phyloP scores from a whole-genome alignment of 768 basidiomycete genomes.

The Pleurotus sapidus region DNA sequence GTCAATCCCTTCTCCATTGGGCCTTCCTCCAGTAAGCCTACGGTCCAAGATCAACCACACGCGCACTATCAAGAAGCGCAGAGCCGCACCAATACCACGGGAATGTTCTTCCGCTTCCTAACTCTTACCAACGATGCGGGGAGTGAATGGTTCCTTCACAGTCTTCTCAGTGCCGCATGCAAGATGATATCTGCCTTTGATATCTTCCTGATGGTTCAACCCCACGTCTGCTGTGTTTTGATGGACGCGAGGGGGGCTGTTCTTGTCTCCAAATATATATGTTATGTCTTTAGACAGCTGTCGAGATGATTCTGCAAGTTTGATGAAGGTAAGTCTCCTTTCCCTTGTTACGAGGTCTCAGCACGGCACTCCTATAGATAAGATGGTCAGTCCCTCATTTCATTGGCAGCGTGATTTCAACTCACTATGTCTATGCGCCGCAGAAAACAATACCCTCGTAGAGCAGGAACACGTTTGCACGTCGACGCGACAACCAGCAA shows the following conservation, averaged over 20 bases:
- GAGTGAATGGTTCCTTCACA: neutral
- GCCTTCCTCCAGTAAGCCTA: neutral
- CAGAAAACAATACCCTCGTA: neutral
- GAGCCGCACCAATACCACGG: neutral
- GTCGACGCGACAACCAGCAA: neutral
- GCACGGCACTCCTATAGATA: neutral
- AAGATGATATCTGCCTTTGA: neutral
- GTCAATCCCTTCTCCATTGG: constrained; percentile 1
- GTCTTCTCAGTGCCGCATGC: neutral
- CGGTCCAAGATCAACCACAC: neutral
- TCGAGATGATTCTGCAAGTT: constrained; percentile 6
- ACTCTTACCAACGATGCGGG: neutral
- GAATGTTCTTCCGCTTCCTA: neutral
- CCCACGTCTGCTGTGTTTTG: neutral
- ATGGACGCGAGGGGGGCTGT: neutral
- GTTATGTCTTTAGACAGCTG: neutral
- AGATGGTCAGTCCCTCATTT: neutral
- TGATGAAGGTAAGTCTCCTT: neutral
- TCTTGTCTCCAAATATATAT: neutral
- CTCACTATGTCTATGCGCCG: neutral
- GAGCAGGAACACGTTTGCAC: neutral
- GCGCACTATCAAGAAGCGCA: neutral
- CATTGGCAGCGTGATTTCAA: neutral
- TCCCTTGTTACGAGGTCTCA: neutral
- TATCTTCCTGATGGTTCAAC: neutral